A percentile compares a stretch with the other conserved stretches of the same genome.
Conservation (phyloP, 2,329 filamentous ascomycete species). For the Magnaporthales sp. region DNA sequence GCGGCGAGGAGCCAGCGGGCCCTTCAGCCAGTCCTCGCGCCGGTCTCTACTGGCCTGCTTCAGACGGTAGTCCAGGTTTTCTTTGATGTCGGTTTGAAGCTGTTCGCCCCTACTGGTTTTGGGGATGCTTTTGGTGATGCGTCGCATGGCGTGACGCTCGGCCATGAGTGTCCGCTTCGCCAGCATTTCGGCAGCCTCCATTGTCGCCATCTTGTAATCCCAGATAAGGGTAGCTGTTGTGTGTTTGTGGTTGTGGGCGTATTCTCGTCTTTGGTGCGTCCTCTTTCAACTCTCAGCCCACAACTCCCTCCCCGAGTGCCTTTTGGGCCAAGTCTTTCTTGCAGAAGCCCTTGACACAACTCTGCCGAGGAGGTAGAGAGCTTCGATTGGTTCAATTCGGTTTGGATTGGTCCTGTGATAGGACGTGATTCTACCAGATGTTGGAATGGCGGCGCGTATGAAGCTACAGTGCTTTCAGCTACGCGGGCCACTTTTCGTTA, state of each 20-base stretch:
- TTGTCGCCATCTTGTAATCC: background rate
- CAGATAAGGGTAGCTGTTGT: background rate
- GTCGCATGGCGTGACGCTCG: constrained; percentile 51
- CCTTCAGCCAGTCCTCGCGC: constrained; percentile 70
- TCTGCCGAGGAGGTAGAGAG: background rate
- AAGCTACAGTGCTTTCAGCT: background rate
- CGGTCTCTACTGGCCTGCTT: constrained; percentile 37
- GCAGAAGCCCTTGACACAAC: background rate
- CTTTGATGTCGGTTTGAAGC: constrained; percentile 15
- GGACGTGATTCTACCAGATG: background rate
- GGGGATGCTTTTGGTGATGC: constrained; percentile 18
- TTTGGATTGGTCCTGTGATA: background rate
- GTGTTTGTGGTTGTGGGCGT: background rate
- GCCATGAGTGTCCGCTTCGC: constrained; percentile 57
- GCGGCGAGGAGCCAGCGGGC: constrained; percentile 67
- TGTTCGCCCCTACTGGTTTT: no score
- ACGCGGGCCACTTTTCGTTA: background rate
- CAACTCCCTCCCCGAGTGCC: background rate
- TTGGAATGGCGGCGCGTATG: background rate
- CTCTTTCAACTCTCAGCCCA: background rate
- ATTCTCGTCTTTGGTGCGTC: background rate
- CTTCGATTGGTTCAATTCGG: background rate
- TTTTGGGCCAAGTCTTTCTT: background rate
- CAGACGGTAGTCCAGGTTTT: constrained; percentile 18
- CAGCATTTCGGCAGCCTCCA: constrained; percentile 53